These are phyloP conservation scores for Yarrowia divulgata DNA, from an alignment of 805 yeast species.

Conservation along the genomic window DNA sequence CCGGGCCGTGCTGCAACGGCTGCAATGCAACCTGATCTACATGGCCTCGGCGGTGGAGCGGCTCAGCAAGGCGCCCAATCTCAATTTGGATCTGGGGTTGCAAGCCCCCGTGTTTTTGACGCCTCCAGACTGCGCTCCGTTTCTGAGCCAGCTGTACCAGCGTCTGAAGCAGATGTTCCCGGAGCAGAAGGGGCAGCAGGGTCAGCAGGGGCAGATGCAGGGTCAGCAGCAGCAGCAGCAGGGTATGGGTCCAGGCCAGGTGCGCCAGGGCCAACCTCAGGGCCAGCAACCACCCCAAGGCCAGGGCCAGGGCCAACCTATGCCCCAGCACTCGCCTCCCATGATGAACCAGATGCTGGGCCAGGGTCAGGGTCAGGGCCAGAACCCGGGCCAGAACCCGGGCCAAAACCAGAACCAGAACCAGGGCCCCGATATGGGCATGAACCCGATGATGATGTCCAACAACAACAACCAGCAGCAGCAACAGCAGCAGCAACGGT, in stretches of 20 bases:
- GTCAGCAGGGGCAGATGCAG: slow-evolving; percentile 34
- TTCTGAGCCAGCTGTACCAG: slow-evolving; percentile 10
- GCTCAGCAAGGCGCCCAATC: slow-evolving; percentile 23
- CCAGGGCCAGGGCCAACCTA: neutral
- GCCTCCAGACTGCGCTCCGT: slow-evolving; percentile 37
- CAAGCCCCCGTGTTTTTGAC: slow-evolving; percentile 20
- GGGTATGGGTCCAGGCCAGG: slow-evolving; percentile 24
- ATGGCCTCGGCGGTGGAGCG: slow-evolving; percentile 48
- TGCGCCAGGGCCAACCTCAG: slow-evolving; percentile 18
- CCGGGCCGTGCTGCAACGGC: slow-evolving; percentile 48
- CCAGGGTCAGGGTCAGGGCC: slow-evolving; percentile 12
- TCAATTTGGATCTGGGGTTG: slow-evolving; percentile 7
- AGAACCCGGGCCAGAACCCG: neutral
- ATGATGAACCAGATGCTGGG: slow-evolving; percentile 38
- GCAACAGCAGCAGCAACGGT: slow-evolving; percentile 24
- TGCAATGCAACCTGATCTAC: slow-evolving; percentile 51
- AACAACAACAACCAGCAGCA: slow-evolving; percentile 28
- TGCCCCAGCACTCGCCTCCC: slow-evolving; percentile 43
- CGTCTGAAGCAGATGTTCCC: slow-evolving; percentile 31
- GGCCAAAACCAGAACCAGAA: neutral
- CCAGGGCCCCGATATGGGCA: slow-evolving; percentile 14
- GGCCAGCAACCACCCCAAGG: slow-evolving; percentile 31
- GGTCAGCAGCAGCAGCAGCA: slow-evolving; percentile 20
- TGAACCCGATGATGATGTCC: slow-evolving; percentile 38
- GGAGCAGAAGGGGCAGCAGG: slow-evolving; percentile 28